Conservation (phyloP, 2,329 filamentous ascomycete species). For the Colletotrichum plurivorum region DNA sequence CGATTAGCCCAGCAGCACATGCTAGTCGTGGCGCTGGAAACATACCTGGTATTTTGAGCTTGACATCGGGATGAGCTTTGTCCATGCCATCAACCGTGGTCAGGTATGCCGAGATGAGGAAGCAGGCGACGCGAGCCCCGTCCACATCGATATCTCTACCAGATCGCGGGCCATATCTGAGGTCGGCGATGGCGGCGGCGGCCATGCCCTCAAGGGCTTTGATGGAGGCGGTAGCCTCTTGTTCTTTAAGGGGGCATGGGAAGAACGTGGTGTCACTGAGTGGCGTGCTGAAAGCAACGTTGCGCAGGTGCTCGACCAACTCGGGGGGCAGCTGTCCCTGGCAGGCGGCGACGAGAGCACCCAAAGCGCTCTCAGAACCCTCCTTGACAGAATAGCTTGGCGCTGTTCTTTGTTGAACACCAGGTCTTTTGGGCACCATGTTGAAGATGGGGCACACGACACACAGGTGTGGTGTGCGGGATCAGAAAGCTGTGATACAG, state of each 20-base stretch:
- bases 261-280: slow-evolving; percentile 52
- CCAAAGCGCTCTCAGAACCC: slow-evolving; percentile 49
- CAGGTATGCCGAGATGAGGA: slow-evolving; percentile 71
- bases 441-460: neutral
- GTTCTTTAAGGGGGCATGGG: slow-evolving; percentile 57
- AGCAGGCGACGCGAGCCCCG: slow-evolving; percentile 67
- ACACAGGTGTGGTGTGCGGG: slow-evolving; percentile 5
- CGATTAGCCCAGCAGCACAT: slow-evolving; percentile 1
- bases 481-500: slow-evolving; percentile 3
- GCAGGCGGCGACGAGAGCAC: slow-evolving; percentile 45
- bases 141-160: slow-evolving; percentile 63
- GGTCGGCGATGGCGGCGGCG: slow-evolving; percentile 71
- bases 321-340: slow-evolving; percentile 50
- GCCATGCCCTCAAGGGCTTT: slow-evolving; percentile 73
- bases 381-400: slow-evolving; percentile 49
- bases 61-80: slow-evolving; percentile 62
- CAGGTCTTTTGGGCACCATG: slow-evolving; percentile 33
- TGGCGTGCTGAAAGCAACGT: slow-evolving; percentile 50
- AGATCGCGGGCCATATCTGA: slow-evolving; percentile 59
- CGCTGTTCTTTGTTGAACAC: slow-evolving; percentile 32
- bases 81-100: slow-evolving; percentile 67
- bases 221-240: slow-evolving; percentile 60
- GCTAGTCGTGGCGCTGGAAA: slow-evolving; percentile 8
- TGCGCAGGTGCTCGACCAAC: slow-evolving; percentile 46
- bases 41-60: slow-evolving; percentile 45